Percentiles rank a stretch among this genome's conserved stretches.
Evolutionary conservation across 2,329 filamentous ascomycete genomes (phyloP).

Genomic region (Pezicula neosporulosa): DNA sequence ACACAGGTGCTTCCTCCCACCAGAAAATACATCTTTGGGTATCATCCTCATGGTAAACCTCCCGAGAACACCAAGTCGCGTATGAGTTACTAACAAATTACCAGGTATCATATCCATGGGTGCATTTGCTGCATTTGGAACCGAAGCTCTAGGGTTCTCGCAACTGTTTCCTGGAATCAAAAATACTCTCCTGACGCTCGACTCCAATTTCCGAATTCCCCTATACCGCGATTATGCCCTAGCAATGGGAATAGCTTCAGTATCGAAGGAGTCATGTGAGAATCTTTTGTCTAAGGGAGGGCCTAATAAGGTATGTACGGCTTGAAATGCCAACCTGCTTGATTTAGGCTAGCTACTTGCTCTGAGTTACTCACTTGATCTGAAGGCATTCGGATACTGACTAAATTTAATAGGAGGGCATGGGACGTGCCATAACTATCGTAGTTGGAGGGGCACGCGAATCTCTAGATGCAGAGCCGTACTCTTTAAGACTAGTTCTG

Average conservation of each 20-base stretch:
- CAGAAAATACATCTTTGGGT: conserved; percentile 93
- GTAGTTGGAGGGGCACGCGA: conserved; percentile 91
- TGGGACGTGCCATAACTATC: conserved; percentile 95
- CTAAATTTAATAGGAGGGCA: conserved; percentile 55
- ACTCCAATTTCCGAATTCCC: conserved; percentile 91
- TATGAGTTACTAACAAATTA: too few species aligned
- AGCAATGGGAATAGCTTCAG: conserved; percentile 80
- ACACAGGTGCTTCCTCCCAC: conserved; percentile 75
- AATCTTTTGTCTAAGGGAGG: conserved; percentile 83
- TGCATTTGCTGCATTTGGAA: conserved; percentile 89
- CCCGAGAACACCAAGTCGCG: too few species aligned
- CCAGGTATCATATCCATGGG: conserved; percentile 81
- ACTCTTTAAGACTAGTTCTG: conserved; percentile 73
- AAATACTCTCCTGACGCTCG: conserved; percentile 90
- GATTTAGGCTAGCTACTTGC: not conserved
- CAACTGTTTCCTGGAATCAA: conserved; percentile 92
- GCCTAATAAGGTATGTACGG: conserved; percentile 45
- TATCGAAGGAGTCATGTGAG: conserved; percentile 88
- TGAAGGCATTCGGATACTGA: not conserved
- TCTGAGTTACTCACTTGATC: not conserved
- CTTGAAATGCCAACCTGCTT: not conserved
- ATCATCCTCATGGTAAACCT: conserved; percentile 77
- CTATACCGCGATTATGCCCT: conserved; percentile 95
- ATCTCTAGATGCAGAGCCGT: conserved; percentile 82
- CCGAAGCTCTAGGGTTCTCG: conserved; percentile 82